Base-by-base conservation (phyloP, 345 rosid species). In the Syzygium grande region DNA sequence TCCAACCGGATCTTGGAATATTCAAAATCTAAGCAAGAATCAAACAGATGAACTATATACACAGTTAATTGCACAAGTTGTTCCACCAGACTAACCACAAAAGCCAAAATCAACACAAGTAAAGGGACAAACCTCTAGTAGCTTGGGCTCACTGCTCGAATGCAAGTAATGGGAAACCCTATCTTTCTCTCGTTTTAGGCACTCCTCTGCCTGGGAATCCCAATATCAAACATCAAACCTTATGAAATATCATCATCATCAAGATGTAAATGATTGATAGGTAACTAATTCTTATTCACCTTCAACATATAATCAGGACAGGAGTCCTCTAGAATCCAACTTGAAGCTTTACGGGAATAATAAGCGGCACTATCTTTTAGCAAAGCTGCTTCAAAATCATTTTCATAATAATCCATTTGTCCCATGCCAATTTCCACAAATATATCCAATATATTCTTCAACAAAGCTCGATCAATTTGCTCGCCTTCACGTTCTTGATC, bases 141-240 rank as follows among this genome's bases (percentile, higher is more conserved):
- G 93, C 90, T 98, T 98, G 2, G 94, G 90, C 92, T 98, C 99
- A 88, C 97, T 97, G 91, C 97, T 95, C 49, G 94, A 94, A 86
- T 96, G 98, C 91, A 97, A 91, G 91, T 96, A 98, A 91, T 98
- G 95, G 85, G 96, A 87, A 86, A 97, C 98, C 88, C 99, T 95
- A 53, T 97, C 98, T 90, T 93, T 94, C 92, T 98, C 99, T 93
- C 94, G 93, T 92, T 92, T 97, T 84, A 97, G 90, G 90, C 99
- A 98, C 88, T 97, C 99, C 92, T 98, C 99, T 88, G 95, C 94
- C 99, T 96, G 89, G 88, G 54, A 92, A 90, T 88, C 87, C 86
- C 41, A 92, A 13, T 21, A 68, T 38, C 73, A 86, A 29, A 88
- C 80, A 73, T 38, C 49, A 61, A 46, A 80, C 54, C 59, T 77